Evolutionary conservation across 148 eudicot genomes (phyloP).

Genomic region (Arbutus unedo): DNA sequence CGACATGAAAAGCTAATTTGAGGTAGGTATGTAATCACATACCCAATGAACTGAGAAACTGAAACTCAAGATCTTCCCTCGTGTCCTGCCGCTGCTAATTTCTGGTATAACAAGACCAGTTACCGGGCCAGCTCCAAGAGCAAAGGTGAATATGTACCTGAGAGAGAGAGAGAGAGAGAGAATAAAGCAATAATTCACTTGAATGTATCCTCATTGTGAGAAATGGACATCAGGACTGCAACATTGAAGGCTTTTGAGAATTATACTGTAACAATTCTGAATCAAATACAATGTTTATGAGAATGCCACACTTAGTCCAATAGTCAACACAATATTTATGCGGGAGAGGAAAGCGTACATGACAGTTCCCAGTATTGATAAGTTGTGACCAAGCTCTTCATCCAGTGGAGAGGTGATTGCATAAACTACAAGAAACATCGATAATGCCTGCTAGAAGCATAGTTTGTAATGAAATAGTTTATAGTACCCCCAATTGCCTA

Average conservation of each 20-base stretch:
- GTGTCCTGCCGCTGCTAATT: slow-evolving; percentile 71
- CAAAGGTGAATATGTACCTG: slow-evolving; percentile 31
- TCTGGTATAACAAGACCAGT: slow-evolving; percentile 81
- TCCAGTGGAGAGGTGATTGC: slow-evolving; percentile 54
- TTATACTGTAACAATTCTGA: background rate
- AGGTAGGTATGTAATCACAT: background rate
- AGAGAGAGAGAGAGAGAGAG: background rate
- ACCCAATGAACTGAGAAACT: slow-evolving; percentile 45
- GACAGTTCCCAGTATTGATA: slow-evolving; percentile 64
- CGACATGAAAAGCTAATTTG: background rate
- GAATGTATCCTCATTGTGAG: background rate
- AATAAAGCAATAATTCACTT: background rate
- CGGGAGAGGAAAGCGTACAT: slow-evolving; percentile 40
- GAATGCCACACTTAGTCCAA: background rate
- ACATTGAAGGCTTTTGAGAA: background rate
- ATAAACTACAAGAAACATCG: slow-evolving; percentile 62
- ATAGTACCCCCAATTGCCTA: too few species aligned
- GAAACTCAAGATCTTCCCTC: slow-evolving; percentile 75
- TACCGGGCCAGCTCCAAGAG: slow-evolving; percentile 83
- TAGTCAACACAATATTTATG: background rate
- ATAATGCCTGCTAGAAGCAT: slow-evolving; percentile 48
- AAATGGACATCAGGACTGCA: background rate
- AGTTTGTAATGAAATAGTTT: background rate
- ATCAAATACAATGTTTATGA: slow-evolving; percentile 24
- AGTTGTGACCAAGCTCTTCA: slow-evolving; percentile 56